Base-by-base conservation (phyloP, 768 basidiomycete genomes). In the Gymnopilus dilepis region DNA sequence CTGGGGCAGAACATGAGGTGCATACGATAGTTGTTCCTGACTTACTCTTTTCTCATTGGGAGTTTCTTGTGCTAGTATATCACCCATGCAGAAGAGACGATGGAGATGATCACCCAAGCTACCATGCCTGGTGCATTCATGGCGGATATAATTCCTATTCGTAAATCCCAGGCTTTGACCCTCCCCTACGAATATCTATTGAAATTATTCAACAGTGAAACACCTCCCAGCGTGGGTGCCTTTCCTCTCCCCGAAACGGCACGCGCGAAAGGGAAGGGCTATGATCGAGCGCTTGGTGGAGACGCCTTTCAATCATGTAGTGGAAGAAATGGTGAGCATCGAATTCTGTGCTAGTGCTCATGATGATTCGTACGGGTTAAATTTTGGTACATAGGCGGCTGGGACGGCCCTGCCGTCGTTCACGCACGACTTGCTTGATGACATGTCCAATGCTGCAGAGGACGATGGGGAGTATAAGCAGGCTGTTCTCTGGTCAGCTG, bases 91-190 rank as follows among this genome's bases (percentile, higher is more conserved):
- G 56, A 62, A 26, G 47, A 41, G 26, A 62, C 61, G 3, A 58
- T 62, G 56, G 41, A 57, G 19, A 57, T 62, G 40, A 56, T 62
- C 11, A 53, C 56, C 30, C 56, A 48, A 40, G 48, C 61, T 4
- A 58, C 55, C 21, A 62, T 57, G 22, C 61, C 61, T n/a, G 61
- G 61, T 17, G 61, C 61, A 21, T 62, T 57, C 50, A 37, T 62
- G 31, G 47, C 48, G 12, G 61, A 62, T 30, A 58, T 62, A 48
- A 31, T 62, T 24, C 61, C 56, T 11, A 51, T 52, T 9, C 30
- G 61, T 62, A 57, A 22, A 51, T 53, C 4, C 22, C 37, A 12
- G n/a, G n/a, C 21, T 19, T 28, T 47, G 6, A 22, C n/a, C 21
- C 9, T 28, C 15, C 24, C 0, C 22, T 43, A 4, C 17, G 12